A percentile compares a stretch with the other conserved stretches of the same genome.
Conservation (phyloP, 257 asterid genomes). For the Jacaranda copaia region DNA sequence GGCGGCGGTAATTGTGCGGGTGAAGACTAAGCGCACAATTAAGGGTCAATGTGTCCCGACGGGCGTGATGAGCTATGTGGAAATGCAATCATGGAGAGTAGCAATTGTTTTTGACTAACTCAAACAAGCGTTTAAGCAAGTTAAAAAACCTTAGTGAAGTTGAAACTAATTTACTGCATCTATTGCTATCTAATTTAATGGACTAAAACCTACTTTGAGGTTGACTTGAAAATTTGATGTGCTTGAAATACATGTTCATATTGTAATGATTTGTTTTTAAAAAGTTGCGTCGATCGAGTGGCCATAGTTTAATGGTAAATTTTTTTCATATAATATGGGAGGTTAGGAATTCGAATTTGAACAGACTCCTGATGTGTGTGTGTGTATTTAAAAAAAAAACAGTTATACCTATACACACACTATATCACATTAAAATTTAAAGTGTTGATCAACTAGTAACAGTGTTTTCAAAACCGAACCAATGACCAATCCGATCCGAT, state of each 20-base stretch:
- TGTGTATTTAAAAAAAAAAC: too few relatives aligned
- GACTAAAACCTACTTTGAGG: slow-evolving; percentile 30
- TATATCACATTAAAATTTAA: too few relatives aligned
- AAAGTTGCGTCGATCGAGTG: too few relatives aligned
- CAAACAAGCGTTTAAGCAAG: background rate
- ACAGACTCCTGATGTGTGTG: too few relatives aligned
- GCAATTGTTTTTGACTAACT: background rate
- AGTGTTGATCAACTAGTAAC: too few relatives aligned
- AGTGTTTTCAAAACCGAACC: too few relatives aligned
- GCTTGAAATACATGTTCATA: background rate
- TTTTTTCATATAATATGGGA: too few relatives aligned
- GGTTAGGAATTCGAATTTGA: too few relatives aligned
- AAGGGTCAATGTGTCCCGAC: background rate
- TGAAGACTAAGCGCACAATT: slow-evolving; percentile 36
- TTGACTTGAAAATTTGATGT: background rate
- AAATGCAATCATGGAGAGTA: background rate
- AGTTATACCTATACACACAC: too few relatives aligned
- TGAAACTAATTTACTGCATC: slow-evolving; percentile 1
- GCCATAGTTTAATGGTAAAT: too few relatives aligned
- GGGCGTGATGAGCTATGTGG: background rate
- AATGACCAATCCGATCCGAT: too few relatives aligned
- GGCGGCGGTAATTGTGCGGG: slow-evolving; percentile 24
- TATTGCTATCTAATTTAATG: slow-evolving; percentile 3
- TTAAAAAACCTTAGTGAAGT: background rate
- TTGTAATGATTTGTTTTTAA: background rate